phyloP scores from a whole-genome alignment of 2,329 filamentous ascomycete genomes.

The Nemania diffusa region DNA sequence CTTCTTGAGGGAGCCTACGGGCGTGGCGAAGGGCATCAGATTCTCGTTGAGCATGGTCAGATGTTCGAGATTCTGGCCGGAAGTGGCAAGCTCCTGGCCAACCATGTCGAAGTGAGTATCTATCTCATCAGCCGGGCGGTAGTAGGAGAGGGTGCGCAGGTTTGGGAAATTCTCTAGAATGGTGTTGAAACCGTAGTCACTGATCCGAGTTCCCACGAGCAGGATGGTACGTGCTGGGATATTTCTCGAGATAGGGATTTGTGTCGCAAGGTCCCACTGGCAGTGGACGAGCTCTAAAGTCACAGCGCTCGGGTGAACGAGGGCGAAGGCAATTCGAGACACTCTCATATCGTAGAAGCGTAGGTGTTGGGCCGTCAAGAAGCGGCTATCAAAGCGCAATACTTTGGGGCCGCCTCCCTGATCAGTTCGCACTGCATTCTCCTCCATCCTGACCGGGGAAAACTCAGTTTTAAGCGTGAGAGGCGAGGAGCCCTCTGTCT shows the following conservation, averaged over 20 bases:
- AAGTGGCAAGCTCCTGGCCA: neutral
- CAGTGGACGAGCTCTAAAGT: neutral
- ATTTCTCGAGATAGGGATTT: neutral
- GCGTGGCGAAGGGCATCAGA: neutral
- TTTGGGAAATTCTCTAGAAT: neutral
- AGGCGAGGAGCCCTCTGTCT: neutral
- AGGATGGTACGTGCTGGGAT: neutral
- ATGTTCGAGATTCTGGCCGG: conserved; percentile 14
- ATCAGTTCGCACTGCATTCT: neutral
- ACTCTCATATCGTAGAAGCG: neutral
- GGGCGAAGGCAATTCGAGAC: neutral
- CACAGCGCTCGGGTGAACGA: neutral
- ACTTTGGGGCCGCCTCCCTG: no score
- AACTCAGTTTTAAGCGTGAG: neutral
- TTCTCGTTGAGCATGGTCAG: conserved; percentile 2
- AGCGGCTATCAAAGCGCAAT: neutral
- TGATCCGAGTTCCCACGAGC: neutral
- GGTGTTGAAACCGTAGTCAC: neutral
- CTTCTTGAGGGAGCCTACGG: neutral
- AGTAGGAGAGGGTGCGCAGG: conserved; percentile 12
- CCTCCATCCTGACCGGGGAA: neutral
- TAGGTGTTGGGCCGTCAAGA: neutral
- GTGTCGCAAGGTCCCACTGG: neutral
- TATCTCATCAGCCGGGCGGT: neutral
- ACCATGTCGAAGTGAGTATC: neutral